Evolutionary conservation across 805 yeast genomes (phyloP), one percentile per base, ranked within the genome.

Genomic region (Metschnikowia proteae): DNA sequence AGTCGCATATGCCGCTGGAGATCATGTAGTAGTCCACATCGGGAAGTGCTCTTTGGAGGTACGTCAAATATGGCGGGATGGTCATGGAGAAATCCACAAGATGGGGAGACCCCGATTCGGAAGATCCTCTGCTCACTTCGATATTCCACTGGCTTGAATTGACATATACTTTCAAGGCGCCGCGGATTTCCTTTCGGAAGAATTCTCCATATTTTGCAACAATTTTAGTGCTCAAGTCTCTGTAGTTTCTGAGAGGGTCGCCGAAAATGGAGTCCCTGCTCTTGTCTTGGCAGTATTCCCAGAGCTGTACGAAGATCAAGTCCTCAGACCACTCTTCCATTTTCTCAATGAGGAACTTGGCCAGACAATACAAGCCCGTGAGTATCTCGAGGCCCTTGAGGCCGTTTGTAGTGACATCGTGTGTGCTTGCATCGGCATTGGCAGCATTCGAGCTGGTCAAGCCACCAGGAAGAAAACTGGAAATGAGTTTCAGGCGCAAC

Each of bases 351-450:
- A 69, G 54, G 45, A 60, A 73, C 40, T 63, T 62, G 6, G 68
- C 55, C 65, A 64, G 67, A 40, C 76, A 70, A 45, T 61, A 70
- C 2, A 72, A 50, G 23, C 64, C 66, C 2, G 71, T 63, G 42
- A 72, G 58, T 37, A 49, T 49, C 37, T 60, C 60, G 26, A 71
- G 53, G 1, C 65, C 67, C 28, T 60, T 58, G n/a, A 65, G 37
- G 10, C 66, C 61, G 32, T 62, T 57, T 75, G 98, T 91, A 68
- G 92, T 92, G 68, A 91, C 97, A 61, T 97, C 97, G 82, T 94
- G 99, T 81, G 97, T 89, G 8, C 25, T 47, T 5, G 48, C 23
- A 11, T 54, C 60, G 5, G 11, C 37, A 13, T 44, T 38, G 10
- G 35, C 50, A 4, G 38, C 26, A 26, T 25, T 31, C 13, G 44